phyloP scores from a whole-genome alignment of 73 alveolate species.

The Diophrys appendiculata region DNA sequence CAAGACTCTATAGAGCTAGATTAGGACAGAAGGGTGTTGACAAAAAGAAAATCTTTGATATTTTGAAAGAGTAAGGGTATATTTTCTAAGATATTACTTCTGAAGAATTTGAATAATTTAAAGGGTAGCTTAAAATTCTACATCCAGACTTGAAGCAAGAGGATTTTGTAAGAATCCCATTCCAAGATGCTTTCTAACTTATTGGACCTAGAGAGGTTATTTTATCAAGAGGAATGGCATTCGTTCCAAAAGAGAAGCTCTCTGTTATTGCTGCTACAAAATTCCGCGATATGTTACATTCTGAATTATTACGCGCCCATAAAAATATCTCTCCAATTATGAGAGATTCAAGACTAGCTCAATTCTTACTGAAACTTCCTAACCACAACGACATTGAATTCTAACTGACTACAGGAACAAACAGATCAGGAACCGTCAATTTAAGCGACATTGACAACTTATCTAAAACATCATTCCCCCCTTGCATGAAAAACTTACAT shows the following conservation, averaged over 20 bases:
- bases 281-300: conserved; percentile 69
- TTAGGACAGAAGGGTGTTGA: conserved; percentile 27
- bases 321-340: conserved; percentile 53
- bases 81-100: conserved; percentile 20
- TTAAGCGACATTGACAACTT: conserved; percentile 71
- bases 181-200: conserved; percentile 46
- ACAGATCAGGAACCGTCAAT: conserved; percentile 69
- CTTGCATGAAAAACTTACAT: conserved; percentile 89
- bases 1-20: conserved; percentile 67
- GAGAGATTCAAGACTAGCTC: conserved; percentile 75
- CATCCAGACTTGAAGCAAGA: neutral
- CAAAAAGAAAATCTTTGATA: conserved; percentile 29
- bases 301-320: conserved; percentile 56
- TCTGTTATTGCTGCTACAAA: conserved; percentile 44
- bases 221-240: conserved; percentile 47
- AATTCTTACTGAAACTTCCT: conserved; percentile 59
- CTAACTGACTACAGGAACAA: conserved; percentile 41
- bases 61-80: conserved; percentile 43
- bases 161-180: conserved; percentile 34
- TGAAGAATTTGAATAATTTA: conserved; percentile 42
- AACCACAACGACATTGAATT: conserved; percentile 72
- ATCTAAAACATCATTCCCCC: conserved; percentile 78
- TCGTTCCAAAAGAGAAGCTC: conserved; percentile 39
- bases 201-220: conserved; percentile 46
- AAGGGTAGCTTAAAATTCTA: conserved; percentile 7